Conservation (phyloP, 371 early-diverging fungal genomes). For the Thermomucor indicae-seudaticae region DNA sequence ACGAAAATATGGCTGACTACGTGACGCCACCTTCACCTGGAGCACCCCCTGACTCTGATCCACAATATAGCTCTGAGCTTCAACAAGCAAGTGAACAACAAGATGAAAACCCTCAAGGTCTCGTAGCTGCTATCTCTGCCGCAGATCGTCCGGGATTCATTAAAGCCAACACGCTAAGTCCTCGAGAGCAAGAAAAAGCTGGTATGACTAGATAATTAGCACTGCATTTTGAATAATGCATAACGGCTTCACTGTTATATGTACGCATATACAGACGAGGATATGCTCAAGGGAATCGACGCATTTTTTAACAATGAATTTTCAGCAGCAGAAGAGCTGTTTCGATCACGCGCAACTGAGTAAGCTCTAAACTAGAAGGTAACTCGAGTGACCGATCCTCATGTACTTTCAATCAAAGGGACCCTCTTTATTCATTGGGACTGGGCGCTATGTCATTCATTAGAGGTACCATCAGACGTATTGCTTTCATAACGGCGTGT, state of each 20-base stretch:
- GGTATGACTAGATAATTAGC: constrained; percentile 3
- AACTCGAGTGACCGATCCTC: not conserved
- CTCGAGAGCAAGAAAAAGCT: constrained; percentile 8
- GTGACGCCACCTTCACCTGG: constrained; percentile 44
- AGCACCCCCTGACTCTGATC: constrained; percentile 12
- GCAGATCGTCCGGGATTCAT: not conserved
- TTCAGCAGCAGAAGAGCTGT: constrained; percentile 35
- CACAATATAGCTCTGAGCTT: constrained; percentile 3
- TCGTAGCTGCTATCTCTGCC: not conserved
- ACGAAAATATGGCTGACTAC: constrained; percentile 44
- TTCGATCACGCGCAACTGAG: constrained; percentile 28
- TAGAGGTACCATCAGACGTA: constrained; percentile 22
- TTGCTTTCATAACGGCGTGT: not conserved
- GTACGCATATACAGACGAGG: constrained; percentile 28
- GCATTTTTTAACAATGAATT: constrained; percentile 57
- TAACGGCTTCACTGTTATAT: not conserved
- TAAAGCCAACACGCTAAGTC: constrained; percentile 6
- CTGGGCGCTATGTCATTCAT: constrained; percentile 37
- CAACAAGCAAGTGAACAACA: constrained; percentile 1
- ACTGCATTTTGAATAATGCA: not conserved
- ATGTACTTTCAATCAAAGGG: constrained; percentile 5
- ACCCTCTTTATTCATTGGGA: constrained; percentile 39
- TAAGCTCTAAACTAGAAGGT: constrained; percentile 9
- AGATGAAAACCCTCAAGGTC: not conserved
- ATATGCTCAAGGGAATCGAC: constrained; percentile 42